Evolutionary conservation across 2,329 filamentous ascomycete species (phyloP).

Genomic region (Parafenestella ontariensis): DNA sequence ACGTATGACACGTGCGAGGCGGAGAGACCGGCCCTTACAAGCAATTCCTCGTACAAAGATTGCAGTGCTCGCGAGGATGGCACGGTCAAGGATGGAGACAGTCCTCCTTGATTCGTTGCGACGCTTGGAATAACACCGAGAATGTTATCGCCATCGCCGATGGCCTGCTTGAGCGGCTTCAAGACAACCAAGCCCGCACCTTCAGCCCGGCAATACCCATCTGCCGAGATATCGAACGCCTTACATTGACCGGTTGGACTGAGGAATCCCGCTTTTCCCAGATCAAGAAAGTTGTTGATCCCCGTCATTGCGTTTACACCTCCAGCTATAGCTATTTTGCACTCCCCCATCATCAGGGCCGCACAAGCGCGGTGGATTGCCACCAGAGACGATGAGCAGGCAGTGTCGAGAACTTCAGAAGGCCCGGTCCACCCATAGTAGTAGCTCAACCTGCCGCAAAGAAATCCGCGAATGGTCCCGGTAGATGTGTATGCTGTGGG

Average conservation of each 20-base stretch:
- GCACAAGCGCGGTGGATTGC: constrained; percentile 39
- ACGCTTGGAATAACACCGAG: constrained; percentile 40
- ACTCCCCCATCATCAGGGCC: constrained; percentile 37
- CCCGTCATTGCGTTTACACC: constrained; percentile 35
- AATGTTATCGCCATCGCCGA: constrained; percentile 41
- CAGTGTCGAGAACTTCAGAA: constrained; percentile 50
- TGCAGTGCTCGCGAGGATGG: too few species aligned
- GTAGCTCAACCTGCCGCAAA: constrained; percentile 57
- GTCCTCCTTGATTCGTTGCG: constrained; percentile 44
- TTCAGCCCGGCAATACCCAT: constrained; percentile 45
- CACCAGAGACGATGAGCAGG: constrained; percentile 46
- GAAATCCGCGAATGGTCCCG: too few species aligned
- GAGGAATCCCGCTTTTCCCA: constrained; percentile 31
- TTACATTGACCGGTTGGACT: constrained; percentile 36
- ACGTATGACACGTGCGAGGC: constrained; percentile 39
- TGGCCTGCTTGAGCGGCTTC: constrained; percentile 44
- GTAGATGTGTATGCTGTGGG: too few species aligned
- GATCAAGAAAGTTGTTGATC: constrained; percentile 39
- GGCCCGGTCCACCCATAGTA: constrained; percentile 50
- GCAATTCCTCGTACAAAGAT: too few species aligned
- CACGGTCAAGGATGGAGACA: constrained; percentile 22
- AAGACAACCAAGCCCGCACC: constrained; percentile 38
- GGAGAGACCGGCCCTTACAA: constrained; percentile 45
- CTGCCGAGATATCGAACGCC: constrained; percentile 39
- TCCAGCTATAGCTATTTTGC: constrained; percentile 33